Conservation (phyloP, 768 basidiomycete genomes). For the Termitomyces heimii region DNA sequence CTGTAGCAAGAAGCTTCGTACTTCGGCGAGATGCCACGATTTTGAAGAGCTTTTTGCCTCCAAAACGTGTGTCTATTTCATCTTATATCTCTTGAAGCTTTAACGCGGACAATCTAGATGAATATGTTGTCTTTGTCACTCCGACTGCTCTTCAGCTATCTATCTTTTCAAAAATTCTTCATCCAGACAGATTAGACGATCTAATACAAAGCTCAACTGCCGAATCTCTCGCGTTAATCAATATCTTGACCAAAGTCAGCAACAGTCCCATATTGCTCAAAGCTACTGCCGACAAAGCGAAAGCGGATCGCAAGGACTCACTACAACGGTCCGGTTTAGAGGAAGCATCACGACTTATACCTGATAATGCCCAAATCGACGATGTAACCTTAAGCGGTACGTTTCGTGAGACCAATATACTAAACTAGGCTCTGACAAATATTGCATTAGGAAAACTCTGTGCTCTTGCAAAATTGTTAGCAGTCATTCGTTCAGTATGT, state of each 20-base stretch:
- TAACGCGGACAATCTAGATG: slow-evolving; percentile 46
- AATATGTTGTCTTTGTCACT: slow-evolving; percentile 96
- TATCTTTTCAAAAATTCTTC: slow-evolving; percentile 74
- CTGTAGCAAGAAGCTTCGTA: slow-evolving; percentile 83
- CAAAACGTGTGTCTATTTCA: slow-evolving; percentile 61
- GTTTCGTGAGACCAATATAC: slow-evolving; percentile 9
- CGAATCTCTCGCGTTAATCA: slow-evolving; percentile 76
- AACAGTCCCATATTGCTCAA: slow-evolving; percentile 88
- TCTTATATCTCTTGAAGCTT: not conserved
- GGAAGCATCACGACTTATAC: slow-evolving; percentile 60
- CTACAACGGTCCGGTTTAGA: slow-evolving; percentile 44
- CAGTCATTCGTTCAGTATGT: slow-evolving; percentile 49
- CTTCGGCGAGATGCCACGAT: slow-evolving; percentile 83
- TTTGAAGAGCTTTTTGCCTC: slow-evolving; percentile 79
- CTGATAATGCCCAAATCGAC: slow-evolving; percentile 51
- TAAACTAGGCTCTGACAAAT: not conserved
- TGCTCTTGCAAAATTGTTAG: slow-evolving; percentile 60
- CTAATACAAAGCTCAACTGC: slow-evolving; percentile 68
- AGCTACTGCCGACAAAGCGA: slow-evolving; percentile 64
- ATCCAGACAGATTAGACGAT: slow-evolving; percentile 61
- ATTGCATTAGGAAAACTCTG: slow-evolving; percentile 62
- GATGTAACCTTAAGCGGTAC: slow-evolving; percentile 80
- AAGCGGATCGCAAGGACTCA: slow-evolving; percentile 29
- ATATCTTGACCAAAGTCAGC: slow-evolving; percentile 81
- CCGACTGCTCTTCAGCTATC: slow-evolving; percentile 80